A percentile compares a stretch with the other conserved stretches of the same genome.
Evolutionary conservation across 805 yeast genomes (phyloP).

Genomic region (Kuraishia molischiana): DNA sequence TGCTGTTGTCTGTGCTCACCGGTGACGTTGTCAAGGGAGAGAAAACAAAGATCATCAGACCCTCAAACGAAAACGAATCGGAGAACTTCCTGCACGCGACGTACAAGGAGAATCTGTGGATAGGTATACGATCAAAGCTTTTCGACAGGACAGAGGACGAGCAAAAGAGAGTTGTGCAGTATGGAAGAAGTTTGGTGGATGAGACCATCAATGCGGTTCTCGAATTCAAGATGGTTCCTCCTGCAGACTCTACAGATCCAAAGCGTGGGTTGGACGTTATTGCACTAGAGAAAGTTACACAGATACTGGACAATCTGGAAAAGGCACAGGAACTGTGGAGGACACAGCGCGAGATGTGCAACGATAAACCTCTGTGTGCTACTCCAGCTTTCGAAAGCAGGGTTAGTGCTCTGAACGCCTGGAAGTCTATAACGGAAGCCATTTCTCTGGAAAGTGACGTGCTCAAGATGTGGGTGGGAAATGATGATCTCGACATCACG

Average conservation of each 20-base stretch:
- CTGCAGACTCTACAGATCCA: conserved; percentile 13
- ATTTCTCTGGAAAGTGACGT: conserved; percentile 52
- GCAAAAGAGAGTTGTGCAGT: conserved; percentile 59
- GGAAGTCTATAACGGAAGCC: conserved; percentile 70
- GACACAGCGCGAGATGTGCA: conserved; percentile 64
- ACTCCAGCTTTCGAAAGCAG: conserved; percentile 53
- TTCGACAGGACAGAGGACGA: conserved; percentile 75
- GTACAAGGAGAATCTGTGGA: conserved; percentile 72
- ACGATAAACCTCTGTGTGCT: conserved; percentile 65
- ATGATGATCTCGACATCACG: conserved; percentile 62
- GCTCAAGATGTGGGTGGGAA: conserved; percentile 75
- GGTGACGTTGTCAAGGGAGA: conserved; percentile 94
- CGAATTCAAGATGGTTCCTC: conserved; percentile 47
- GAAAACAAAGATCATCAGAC: conserved; percentile 63
- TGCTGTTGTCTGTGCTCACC: conserved; percentile 81
- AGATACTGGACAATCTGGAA: conserved; percentile 50
- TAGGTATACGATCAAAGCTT: conserved; percentile 75
- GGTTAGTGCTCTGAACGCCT: conserved; percentile 71
- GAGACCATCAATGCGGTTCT: conserved; percentile 59
- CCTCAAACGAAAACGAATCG: conserved; percentile 25
- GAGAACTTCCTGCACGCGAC: conserved; percentile 43
- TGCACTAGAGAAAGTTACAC: conserved; percentile 42
- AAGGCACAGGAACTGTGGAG: conserved; percentile 72
- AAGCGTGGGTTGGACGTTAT: conserved; percentile 3
- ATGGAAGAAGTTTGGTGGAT: conserved; percentile 65